Conservation (phyloP, 345 rosid species). For the Hirschfeldia incana region DNA sequence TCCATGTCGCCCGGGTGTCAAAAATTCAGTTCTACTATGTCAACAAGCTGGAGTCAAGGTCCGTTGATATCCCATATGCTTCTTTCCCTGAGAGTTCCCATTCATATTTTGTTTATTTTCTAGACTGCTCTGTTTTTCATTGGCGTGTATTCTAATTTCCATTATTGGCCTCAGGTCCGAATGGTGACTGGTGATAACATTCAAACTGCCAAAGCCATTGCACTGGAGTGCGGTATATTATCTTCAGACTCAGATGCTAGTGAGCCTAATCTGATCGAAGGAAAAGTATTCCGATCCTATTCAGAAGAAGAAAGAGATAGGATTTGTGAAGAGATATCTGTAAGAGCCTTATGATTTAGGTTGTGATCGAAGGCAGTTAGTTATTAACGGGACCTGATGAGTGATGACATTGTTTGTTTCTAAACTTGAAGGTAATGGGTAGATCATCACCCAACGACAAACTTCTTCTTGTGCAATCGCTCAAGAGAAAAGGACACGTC, state of each 20-base stretch:
- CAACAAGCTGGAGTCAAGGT: constrained; percentile 95
- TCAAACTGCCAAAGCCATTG: constrained; percentile 94
- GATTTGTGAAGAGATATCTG: constrained; percentile 77
- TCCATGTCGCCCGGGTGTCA: constrained; percentile 91
- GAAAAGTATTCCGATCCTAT: constrained; percentile 69
- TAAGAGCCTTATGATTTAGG: constrained; percentile 36
- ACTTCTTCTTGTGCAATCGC: constrained; percentile 83
- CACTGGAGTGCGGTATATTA: constrained; percentile 92
- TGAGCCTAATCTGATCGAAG: constrained; percentile 80
- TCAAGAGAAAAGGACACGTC: constrained; percentile 69
- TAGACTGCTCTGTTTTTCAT: constrained; percentile 12
- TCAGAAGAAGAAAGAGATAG: constrained; percentile 71
- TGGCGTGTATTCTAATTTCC: constrained; percentile 3
- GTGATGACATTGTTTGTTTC: constrained; percentile 8
- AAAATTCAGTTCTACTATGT: constrained; percentile 72
- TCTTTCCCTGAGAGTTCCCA: not conserved
- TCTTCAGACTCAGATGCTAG: constrained; percentile 56
- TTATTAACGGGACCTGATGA: constrained; percentile 9
- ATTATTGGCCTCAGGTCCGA: constrained; percentile 60
- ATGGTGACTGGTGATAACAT: constrained; percentile 99
- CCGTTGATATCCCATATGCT: constrained; percentile 18
- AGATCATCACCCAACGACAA: constrained; percentile 92
- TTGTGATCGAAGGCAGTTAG: constrained; percentile 16
- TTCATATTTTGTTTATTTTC: constrained; percentile 3
- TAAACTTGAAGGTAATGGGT: constrained; percentile 74